phyloP scores from a whole-genome alignment of 2,329 filamentous ascomycete species.

The Epichloe sylvatica region DNA sequence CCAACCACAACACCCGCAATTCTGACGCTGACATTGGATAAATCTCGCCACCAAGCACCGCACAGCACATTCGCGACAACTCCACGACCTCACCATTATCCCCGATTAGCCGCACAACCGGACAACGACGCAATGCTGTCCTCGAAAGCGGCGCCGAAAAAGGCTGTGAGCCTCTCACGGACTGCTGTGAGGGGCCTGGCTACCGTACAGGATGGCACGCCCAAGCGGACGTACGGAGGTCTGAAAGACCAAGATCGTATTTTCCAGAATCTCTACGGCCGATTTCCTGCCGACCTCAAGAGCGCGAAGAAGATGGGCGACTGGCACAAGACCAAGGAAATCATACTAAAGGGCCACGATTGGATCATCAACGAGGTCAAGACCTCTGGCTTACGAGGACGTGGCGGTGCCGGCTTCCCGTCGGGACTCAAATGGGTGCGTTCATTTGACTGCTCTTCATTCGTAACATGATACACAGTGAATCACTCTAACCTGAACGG shows the following conservation, averaged over 20 bases:
- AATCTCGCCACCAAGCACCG: constrained; percentile 23
- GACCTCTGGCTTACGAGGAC: constrained; percentile 84
- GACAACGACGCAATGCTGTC: constrained; percentile 29
- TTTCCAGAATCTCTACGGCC: constrained; percentile 96
- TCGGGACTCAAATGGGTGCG: constrained; percentile 97
- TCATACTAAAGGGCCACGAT: constrained; percentile 89
- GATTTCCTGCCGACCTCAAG: constrained; percentile 81
- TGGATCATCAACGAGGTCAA: constrained; percentile 99
- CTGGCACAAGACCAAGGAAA: constrained; percentile 99
- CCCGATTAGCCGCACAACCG: constrained; percentile 11
- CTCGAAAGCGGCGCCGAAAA: constrained; percentile 27
- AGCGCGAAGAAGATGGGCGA: constrained; percentile 96
- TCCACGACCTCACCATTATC: constrained; percentile 13
- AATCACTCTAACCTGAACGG: neutral
- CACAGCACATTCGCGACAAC: constrained; percentile 17
- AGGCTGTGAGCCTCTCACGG: constrained; percentile 27
- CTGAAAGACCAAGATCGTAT: constrained; percentile 95
- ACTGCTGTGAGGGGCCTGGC: constrained; percentile 55
- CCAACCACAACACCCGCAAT: constrained; percentile 28
- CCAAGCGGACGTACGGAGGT: constrained; percentile 66
- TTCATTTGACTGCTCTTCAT: constrained; percentile 10
- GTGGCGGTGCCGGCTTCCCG: constrained; percentile 94
- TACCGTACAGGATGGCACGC: constrained; percentile 60
- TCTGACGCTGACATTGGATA: constrained; percentile 21
- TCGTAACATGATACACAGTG: neutral